phyloP scores from a whole-genome alignment of 139 green algal genomes.

The Tetradesmus lagerheimii region DNA sequence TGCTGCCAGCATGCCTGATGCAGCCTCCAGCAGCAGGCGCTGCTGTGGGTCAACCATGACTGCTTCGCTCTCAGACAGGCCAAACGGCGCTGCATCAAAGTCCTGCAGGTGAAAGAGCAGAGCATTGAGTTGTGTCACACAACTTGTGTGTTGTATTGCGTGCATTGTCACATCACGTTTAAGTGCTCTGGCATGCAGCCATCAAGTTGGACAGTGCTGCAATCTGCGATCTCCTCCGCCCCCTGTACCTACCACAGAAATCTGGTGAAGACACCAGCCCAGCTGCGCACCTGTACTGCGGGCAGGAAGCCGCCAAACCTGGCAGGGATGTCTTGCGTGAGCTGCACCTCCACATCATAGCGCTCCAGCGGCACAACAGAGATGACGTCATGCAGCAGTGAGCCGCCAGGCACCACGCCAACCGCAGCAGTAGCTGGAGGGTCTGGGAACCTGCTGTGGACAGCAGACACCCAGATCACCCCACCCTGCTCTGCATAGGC shows the following conservation, averaged over 20 bases:
- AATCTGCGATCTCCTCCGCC: too few species aligned
- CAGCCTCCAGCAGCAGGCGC: constrained; percentile 83
- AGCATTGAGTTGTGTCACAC: neutral
- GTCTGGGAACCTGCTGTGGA: neutral
- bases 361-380: constrained; percentile 48
- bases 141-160: neutral
- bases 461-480: constrained; percentile 9
- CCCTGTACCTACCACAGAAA: too few species aligned
- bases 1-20: constrained; percentile 44
- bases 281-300: constrained; percentile 30
- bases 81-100: constrained; percentile 82
- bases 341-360: constrained; percentile 65
- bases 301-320: constrained; percentile 79
- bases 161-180: neutral
- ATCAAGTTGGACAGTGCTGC: too few species aligned
- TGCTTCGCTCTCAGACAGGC: constrained; percentile 76
- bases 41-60: constrained; percentile 91
- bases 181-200: too few species aligned
- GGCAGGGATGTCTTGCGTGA: constrained; percentile 51
- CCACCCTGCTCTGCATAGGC: neutral
- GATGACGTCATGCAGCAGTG: constrained; percentile 44
- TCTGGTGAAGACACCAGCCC: too few species aligned
- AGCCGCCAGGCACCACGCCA: neutral
- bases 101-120: constrained; percentile 46
- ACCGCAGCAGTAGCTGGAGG: neutral